Percentiles rank a stretch among this genome's conserved stretches.
Conservation (phyloP, 345 rosid species). For the Gossypium arboreum region DNA sequence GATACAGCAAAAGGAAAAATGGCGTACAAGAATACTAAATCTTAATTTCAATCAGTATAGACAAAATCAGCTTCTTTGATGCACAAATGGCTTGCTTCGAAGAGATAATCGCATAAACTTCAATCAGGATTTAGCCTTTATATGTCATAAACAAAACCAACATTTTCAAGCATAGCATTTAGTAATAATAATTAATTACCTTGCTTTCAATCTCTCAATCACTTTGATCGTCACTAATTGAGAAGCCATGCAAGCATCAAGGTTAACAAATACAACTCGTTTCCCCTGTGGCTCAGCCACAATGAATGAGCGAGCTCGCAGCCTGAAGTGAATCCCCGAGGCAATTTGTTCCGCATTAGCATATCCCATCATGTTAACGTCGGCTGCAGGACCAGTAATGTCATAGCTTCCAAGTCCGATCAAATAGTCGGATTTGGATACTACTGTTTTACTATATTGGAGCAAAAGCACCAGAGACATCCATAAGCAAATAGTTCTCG, state of each 20-base stretch:
- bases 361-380: slow-evolving; percentile 99
- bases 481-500: slow-evolving; percentile 32
- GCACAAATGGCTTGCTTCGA: neutral
- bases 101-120: neutral
- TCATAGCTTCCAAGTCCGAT: slow-evolving; percentile 95
- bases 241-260: slow-evolving; percentile 98
- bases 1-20: neutral
- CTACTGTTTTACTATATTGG: slow-evolving; percentile 24
- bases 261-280: slow-evolving; percentile 74
- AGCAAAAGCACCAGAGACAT: slow-evolving; percentile 38
- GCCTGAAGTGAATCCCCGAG: slow-evolving; percentile 87
- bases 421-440: slow-evolving; percentile 58
- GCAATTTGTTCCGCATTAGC: slow-evolving; percentile 78
- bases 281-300: slow-evolving; percentile 77
- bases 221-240: slow-evolving; percentile 86
- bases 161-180: neutral
- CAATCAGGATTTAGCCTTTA: neutral
- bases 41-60: neutral
- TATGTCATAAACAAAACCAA: neutral
- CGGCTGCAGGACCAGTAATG: slow-evolving; percentile 97
- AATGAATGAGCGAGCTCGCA: slow-evolving; percentile 81
- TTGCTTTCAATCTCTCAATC: slow-evolving; percentile 76
- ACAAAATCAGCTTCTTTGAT: neutral
- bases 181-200: slow-evolving; percentile 37
- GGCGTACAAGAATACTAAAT: neutral